These are phyloP conservation scores for Capronia coronata DNA, from an alignment of 2,329 filamentous ascomycete species.

Conservation along the genomic window DNA sequence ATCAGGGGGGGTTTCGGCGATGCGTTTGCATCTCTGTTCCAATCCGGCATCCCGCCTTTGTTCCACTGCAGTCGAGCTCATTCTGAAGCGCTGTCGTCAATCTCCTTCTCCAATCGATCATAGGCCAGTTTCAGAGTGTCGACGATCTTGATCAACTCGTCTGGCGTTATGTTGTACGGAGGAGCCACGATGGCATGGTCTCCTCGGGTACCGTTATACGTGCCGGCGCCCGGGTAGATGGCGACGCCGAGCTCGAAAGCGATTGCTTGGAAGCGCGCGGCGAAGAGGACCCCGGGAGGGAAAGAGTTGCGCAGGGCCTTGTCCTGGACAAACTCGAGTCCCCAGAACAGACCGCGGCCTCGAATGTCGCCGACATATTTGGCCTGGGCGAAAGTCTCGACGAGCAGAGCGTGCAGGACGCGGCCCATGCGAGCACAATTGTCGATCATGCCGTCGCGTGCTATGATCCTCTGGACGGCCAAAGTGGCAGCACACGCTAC, in stretches of 20 bases:
- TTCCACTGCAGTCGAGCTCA: no score
- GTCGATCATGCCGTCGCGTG: conserved; percentile 44
- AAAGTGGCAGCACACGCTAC: conserved; percentile 48
- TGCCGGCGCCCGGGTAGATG: conserved; percentile 48
- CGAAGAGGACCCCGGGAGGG: conserved; percentile 37
- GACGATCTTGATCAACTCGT: conserved; percentile 47
- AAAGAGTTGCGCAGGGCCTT: conserved; percentile 52
- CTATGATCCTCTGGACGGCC: conserved; percentile 50
- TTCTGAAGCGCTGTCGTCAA: conserved; percentile 13
- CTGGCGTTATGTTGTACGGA: conserved; percentile 46
- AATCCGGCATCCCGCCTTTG: no score
- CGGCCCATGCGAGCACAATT: conserved; percentile 35
- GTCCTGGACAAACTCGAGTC: conserved; percentile 54
- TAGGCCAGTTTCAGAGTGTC: conserved; percentile 41
- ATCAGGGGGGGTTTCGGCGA: no score
- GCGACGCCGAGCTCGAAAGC: conserved; percentile 39
- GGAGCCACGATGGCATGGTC: conserved; percentile 52
- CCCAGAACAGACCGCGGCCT: conserved; percentile 55
- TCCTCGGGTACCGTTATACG: conserved; percentile 45
- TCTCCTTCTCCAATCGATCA: conserved; percentile 17
- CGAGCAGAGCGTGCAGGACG: conserved; percentile 39
- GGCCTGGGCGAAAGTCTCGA: conserved; percentile 40
- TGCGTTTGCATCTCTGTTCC: no score
- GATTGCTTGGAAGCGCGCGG: conserved; percentile 40
- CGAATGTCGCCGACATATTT: conserved; percentile 53